These are phyloP conservation scores for Fusarium equiseti DNA, from an alignment of 2,329 filamentous ascomycete species.

Conservation along the genomic window DNA sequence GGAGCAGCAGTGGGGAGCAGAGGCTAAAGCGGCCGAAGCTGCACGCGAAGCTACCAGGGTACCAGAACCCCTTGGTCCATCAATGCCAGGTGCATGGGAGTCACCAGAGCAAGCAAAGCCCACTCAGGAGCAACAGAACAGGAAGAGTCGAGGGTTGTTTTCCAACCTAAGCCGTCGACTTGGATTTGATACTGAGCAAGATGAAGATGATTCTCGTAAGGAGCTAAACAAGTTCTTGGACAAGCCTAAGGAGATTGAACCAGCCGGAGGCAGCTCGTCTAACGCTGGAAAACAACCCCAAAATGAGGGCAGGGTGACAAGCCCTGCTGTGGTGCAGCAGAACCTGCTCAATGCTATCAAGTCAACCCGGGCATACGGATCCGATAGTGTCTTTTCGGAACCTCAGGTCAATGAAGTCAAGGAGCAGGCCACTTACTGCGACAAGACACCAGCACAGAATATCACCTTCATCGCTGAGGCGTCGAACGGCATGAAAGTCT, in stretches of 20 bases:
- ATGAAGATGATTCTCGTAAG: constrained; percentile 57
- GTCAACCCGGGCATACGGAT: constrained; percentile 81
- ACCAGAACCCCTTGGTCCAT: constrained; percentile 55
- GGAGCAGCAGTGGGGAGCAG: constrained; percentile 57
- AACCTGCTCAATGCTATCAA: constrained; percentile 83
- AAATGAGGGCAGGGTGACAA: constrained; percentile 68
- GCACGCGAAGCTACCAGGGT: constrained; percentile 56
- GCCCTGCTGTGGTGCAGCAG: constrained; percentile 71
- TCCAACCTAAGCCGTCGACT: constrained; percentile 75
- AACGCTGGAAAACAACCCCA: constrained; percentile 40
- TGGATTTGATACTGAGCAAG: constrained; percentile 69
- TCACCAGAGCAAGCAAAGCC: constrained; percentile 66
- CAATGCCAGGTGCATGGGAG: constrained; percentile 83
- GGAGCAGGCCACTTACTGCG: constrained; percentile 89
- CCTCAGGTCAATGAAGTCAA: constrained; percentile 79
- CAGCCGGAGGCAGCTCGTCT: constrained; percentile 29
- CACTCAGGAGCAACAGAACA: constrained; percentile 50
- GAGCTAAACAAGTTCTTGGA: constrained; percentile 60
- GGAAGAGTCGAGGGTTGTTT: constrained; percentile 71
- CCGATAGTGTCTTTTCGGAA: constrained; percentile 76
- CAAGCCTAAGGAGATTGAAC: constrained; percentile 43
- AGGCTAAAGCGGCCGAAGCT: constrained; percentile 56
- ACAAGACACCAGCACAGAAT: constrained; percentile 79
- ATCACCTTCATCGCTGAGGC: constrained; percentile 78
- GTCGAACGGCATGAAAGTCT: constrained; percentile 79